Base-by-base conservation (phyloP, 2,329 filamentous ascomycete genomes). In the Neofusicoccum sp. region DNA sequence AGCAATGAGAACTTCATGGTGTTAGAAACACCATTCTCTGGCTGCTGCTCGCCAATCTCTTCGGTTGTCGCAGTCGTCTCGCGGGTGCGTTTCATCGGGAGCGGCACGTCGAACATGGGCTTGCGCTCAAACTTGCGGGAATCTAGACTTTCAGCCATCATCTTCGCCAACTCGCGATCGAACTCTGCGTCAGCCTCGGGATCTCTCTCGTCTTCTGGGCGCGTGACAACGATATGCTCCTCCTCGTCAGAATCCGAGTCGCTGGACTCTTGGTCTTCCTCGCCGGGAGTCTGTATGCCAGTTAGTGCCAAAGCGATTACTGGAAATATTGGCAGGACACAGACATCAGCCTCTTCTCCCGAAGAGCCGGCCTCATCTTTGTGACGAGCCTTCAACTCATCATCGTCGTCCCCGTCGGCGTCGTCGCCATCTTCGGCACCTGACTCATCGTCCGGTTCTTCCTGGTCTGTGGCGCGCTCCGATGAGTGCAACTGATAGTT, bases 1-100 rank as follows among this genome's bases (percentile, higher is more conserved):
- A 99, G 84, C 26, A 99, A 82, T 2, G 93, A 95, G 75, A 99
- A 99, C 3, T 95, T 93, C 91, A 98, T 96, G n/a, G 88, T 98
- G 12, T 82, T 78, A 26, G 66, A 63, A 11, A 73, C 71, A 44
- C 74, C 66, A 30, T 68, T 62, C 12, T 71, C 68, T 26, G 70
- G 61, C n/a, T 72, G 73, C 38, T 75, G 71, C 54, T 82, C 78
- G 31, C 64, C 71, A 41, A 70, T 71, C 60, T 70, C 72, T 38
- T 79, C 80, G 38, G 73, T 72, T n/a, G 79, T 6, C 65, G 68
- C 26, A 6, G 40, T 41, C 43, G 71, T 69, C 56, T 93, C 89
- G 30, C 89, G 88, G 73, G 77, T 79, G 24, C 84, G 83, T 58
- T 91, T 89, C 77, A 99, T 93, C 0, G 95, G 95, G n/a, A 99